A percentile compares a stretch with the other conserved stretches of the same genome.
Conservation (phyloP, 2,329 filamentous ascomycete species). For the Botryotinia narcissicola region DNA sequence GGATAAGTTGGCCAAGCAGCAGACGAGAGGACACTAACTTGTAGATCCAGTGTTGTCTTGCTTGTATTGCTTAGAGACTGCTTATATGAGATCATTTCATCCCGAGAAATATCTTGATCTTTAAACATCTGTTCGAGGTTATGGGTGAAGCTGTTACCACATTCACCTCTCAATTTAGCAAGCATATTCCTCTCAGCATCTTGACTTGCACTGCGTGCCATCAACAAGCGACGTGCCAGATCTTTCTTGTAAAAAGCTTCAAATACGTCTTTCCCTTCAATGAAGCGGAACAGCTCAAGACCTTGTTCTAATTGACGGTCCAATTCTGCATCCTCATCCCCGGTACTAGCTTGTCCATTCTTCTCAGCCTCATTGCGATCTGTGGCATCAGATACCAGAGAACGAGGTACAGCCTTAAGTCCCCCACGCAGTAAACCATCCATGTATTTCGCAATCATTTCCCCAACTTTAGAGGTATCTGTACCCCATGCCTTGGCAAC, state of each 20-base stretch:
- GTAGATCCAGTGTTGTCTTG: slow-evolving; percentile 64
- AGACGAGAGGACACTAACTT: slow-evolving; percentile 86
- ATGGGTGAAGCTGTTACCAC: slow-evolving; percentile 89
- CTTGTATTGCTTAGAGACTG: slow-evolving; percentile 53
- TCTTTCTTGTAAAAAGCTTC: slow-evolving; percentile 99
- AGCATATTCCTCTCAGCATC: slow-evolving; percentile 97
- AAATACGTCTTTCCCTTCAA: slow-evolving; percentile 96
- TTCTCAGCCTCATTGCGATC: slow-evolving; percentile 58
- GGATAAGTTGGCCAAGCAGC: slow-evolving; percentile 92
- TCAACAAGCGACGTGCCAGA: slow-evolving; percentile 80
- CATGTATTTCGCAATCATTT: slow-evolving; percentile 98
- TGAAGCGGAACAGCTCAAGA: slow-evolving; percentile 91
- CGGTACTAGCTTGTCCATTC: slow-evolving; percentile 63
- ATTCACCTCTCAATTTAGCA: slow-evolving; percentile 85
- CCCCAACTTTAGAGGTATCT: slow-evolving; percentile 88
- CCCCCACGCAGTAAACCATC: slow-evolving; percentile 86
- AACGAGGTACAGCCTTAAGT: slow-evolving; percentile 74
- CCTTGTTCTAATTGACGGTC: slow-evolving; percentile 90
- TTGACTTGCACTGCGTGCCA: slow-evolving; percentile 88
- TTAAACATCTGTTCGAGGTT: slow-evolving; percentile 99
- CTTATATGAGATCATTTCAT: slow-evolving; percentile 91
- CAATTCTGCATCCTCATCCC: slow-evolving; percentile 88
- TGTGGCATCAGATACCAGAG: slow-evolving; percentile 60
- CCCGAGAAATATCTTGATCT: slow-evolving; percentile 87
- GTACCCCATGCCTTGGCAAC: slow-evolving; percentile 71